Percentiles rank a stretch among this genome's conserved stretches.
These are phyloP conservation scores for Aspergillus clavatus DNA, from an alignment of 2,329 filamentous ascomycete genomes.

Conservation along the genomic window DNA sequence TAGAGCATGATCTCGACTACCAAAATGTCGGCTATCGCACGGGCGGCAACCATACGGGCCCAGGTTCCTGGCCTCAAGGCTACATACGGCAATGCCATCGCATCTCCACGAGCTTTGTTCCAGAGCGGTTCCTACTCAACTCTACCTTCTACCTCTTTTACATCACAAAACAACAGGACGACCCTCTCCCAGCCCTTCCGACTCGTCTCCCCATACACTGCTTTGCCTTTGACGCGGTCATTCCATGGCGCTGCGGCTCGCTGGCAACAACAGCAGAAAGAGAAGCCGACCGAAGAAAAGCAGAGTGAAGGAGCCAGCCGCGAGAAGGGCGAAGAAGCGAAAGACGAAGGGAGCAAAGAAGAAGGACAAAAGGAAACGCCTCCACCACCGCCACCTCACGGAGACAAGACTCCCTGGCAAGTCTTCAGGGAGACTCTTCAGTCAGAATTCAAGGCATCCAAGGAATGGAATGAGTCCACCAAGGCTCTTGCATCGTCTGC, in stretches of 20 bases:
- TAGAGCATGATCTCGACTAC: conserved; percentile 39
- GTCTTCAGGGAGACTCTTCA: conserved; percentile 97
- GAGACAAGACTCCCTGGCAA: conserved; percentile 97
- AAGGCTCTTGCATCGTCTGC: conserved; percentile 87
- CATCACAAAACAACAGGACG: conserved; percentile 13
- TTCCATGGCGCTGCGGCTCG: conserved; percentile 33
- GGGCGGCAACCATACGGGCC: conserved; percentile 35
- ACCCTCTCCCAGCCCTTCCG: conserved; percentile 36
- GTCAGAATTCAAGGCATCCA: conserved; percentile 89
- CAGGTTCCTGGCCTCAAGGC: conserved; percentile 30
- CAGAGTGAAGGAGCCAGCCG: conserved; percentile 32
- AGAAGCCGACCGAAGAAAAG: conserved; percentile 34
- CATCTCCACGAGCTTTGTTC: conserved; percentile 32
- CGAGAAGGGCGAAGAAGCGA: conserved; percentile 43
- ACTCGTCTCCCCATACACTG: conserved; percentile 32
- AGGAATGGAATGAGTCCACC: conserved; percentile 98
- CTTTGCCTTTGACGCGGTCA: conserved; percentile 33
- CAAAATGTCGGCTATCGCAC: conserved; percentile 35
- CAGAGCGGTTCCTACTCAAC: conserved; percentile 30
- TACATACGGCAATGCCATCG: conserved; percentile 22
- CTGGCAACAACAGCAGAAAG: conserved; percentile 38
- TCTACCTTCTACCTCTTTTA: conserved; percentile 30
- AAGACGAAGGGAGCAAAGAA: conserved; percentile 46
- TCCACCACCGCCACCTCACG: conserved; percentile 89
- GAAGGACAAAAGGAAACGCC: conserved; percentile 51